Conservation (phyloP, 257 asterid genomes). For the Lavandula angustifolia region DNA sequence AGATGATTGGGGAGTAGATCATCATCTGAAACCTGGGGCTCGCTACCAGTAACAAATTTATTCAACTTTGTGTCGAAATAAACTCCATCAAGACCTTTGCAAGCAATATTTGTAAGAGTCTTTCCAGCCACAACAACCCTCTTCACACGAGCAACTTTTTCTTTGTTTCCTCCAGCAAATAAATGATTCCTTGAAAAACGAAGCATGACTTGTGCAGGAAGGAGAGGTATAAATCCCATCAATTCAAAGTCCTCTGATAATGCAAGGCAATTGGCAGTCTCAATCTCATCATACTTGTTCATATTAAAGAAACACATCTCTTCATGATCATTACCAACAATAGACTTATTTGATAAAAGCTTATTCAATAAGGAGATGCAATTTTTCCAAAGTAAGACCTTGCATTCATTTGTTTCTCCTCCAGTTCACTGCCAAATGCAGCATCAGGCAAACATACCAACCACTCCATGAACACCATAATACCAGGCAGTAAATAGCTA, state of each 20-base stretch:
- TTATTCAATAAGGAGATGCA: constrained; percentile 62
- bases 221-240: constrained; percentile 77
- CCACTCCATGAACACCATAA: constrained; percentile 84
- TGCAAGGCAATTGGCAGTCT: constrained; percentile 67
- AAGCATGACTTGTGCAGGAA: constrained; percentile 74
- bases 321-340: constrained; percentile 43
- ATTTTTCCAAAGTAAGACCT: constrained; percentile 69
- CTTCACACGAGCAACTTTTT: constrained; percentile 56
- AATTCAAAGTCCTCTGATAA: constrained; percentile 79
- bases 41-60: constrained; percentile 59
- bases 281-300: constrained; percentile 74
- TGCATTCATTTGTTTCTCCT: constrained; percentile 64
- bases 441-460: constrained; percentile 70
- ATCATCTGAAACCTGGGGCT: constrained; percentile 60
- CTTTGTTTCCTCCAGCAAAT: constrained; percentile 57
- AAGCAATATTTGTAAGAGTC: constrained; percentile 62
- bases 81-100: constrained; percentile 57
- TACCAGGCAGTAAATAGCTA: constrained; percentile 75
- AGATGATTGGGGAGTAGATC: constrained; percentile 28
- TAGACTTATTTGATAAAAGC: constrained; percentile 51
- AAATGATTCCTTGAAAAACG: constrained; percentile 73
- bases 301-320: constrained; percentile 70
- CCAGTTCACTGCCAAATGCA: constrained; percentile 60
- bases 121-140: constrained; percentile 89
- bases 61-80: constrained; percentile 59